Evolutionary conservation across 768 basidiomycete species (phyloP).

Genomic region (Roridomyces roridus): DNA sequence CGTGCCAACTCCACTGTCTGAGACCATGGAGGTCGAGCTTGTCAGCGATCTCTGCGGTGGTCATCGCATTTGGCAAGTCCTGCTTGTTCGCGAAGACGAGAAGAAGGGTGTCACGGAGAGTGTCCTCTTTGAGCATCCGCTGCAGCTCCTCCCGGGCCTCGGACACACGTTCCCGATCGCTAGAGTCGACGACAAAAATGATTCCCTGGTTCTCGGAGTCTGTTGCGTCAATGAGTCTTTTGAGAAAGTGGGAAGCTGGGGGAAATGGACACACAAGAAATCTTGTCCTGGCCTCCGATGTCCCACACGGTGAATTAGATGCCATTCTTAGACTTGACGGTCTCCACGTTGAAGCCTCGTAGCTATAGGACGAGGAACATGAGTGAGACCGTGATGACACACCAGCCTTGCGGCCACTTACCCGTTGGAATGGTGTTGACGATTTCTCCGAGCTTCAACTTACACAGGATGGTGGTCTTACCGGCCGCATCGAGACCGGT

Average conservation of each 20-base stretch:
- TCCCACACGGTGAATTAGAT: slow-evolving; percentile 99
- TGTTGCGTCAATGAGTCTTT: slow-evolving; percentile 48
- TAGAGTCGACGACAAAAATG: slow-evolving; percentile 99
- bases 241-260: slow-evolving; percentile 17
- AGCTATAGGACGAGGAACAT: slow-evolving; percentile 23
- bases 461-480: slow-evolving; percentile 98
- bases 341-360: slow-evolving; percentile 99
- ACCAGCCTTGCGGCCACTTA: slow-evolving; percentile 51
- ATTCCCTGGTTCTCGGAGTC: slow-evolving; percentile 99
- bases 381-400: slow-evolving; percentile 26
- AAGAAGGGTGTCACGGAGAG: slow-evolving; percentile 96
- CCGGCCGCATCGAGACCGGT: slow-evolving; percentile 99
- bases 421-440: slow-evolving; percentile 99
- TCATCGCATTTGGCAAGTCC: slow-evolving; percentile 99
- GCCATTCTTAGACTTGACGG: slow-evolving; percentile 99
- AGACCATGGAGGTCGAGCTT: slow-evolving; percentile 98
- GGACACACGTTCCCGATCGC: slow-evolving; percentile 98
- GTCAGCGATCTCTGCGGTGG: slow-evolving; percentile 98
- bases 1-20: slow-evolving; percentile 92
- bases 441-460: slow-evolving; percentile 99
- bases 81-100: slow-evolving; percentile 99
- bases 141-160: slow-evolving; percentile 99
- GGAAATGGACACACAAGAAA: slow-evolving; percentile 68
- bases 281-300: slow-evolving; percentile 99
- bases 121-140: slow-evolving; percentile 99